Conservation (phyloP, 768 basidiomycete genomes). For the Mrakia gelida region DNA sequence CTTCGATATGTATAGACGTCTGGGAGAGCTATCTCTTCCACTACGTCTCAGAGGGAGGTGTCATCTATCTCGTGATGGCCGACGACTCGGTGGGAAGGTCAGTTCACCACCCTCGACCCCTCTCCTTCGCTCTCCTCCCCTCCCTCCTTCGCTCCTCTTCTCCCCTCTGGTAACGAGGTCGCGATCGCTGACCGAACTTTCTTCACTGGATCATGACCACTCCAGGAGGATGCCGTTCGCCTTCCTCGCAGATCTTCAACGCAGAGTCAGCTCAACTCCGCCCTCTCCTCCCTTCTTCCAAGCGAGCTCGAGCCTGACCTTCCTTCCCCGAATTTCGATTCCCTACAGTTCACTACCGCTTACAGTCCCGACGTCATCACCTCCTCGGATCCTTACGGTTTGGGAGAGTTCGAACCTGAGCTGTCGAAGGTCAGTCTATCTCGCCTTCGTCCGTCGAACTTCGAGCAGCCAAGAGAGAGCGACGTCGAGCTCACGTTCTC, state of each 20-base stretch:
- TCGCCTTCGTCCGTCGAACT: not conserved
- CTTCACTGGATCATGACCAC: too few relatives aligned
- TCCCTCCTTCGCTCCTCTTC: not conserved
- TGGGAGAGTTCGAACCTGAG: slow-evolving; percentile 45
- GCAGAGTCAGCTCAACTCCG: slow-evolving; percentile 44
- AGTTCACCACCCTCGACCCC: slow-evolving; percentile 35
- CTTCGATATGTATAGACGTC: slow-evolving; percentile 67
- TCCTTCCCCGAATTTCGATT: not conserved
- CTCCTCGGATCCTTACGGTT: slow-evolving; percentile 44
- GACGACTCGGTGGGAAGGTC: slow-evolving; percentile 87
- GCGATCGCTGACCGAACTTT: not conserved
- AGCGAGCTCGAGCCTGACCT: not conserved
- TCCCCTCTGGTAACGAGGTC: not conserved
- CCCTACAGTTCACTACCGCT: slow-evolving; percentile 42
- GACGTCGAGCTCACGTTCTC: slow-evolving; percentile 48
- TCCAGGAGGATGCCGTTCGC: slow-evolving; percentile 84
- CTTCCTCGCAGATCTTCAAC: slow-evolving; percentile 79
- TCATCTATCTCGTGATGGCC: slow-evolving; percentile 87
- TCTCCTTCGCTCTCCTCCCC: not conserved
- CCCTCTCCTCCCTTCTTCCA: not conserved
- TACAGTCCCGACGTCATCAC: slow-evolving; percentile 43
- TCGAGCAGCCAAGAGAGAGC: slow-evolving; percentile 46
- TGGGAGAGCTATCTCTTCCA: slow-evolving; percentile 78
- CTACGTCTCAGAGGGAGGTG: slow-evolving; percentile 82
- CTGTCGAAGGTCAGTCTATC: slow-evolving; percentile 39